Base-by-base conservation (phyloP, 1,139 yeast genomes). In the Eremothecium cymbalariae region DNA sequence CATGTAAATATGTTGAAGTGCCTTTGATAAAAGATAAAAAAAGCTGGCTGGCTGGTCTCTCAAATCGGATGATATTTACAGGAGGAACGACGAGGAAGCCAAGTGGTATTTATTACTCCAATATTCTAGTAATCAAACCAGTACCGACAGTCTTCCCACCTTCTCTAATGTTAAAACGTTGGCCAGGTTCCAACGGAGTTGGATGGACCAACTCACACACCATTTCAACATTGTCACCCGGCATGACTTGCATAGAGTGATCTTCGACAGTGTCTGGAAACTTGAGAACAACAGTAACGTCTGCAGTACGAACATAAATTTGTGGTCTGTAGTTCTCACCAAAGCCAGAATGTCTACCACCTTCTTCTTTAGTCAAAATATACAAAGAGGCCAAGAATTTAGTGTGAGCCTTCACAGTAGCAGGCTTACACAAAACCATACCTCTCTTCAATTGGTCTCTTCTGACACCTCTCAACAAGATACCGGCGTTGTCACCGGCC, bases 111-210 rank as follows among this genome's bases (percentile, higher is more conserved):
- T n/a, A n/a, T 43, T 52, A 62, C 47, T 83, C 95, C 53, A 85
- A 65, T 64, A 90, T 81, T 70, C 95, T 81, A 57, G 98, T 90
- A 54, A 90, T 77, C 70, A 90, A 71, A 71, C 98, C 98, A 53
- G 98, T 90, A 65, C 96, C 98, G 51, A 90, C 97, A 47, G 98
- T 90, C 70, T 80, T 84, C 63, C 97, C 97, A 70, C 98, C 97
- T 72, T 90, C 99, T 78, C 99, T 93, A 63, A 90, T 75, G 77
- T 90, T 90, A 81, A 90, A 90, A 68, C 97, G 84, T 72, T 86
- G 95, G 65, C 94, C 94, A 55, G 81, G 79, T 72, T 90, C 98
- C 50, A 93, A 62, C 48, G 97, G 95, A 52, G 94, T 84, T 61
- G 95, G 90, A 69, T 77, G 85, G 49, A 82, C 79, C 61, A 90